A percentile compares a stretch with the other conserved stretches of the same genome.
These are phyloP conservation scores for Salix caprea DNA, from an alignment of 345 rosid species.

Conservation along the genomic window DNA sequence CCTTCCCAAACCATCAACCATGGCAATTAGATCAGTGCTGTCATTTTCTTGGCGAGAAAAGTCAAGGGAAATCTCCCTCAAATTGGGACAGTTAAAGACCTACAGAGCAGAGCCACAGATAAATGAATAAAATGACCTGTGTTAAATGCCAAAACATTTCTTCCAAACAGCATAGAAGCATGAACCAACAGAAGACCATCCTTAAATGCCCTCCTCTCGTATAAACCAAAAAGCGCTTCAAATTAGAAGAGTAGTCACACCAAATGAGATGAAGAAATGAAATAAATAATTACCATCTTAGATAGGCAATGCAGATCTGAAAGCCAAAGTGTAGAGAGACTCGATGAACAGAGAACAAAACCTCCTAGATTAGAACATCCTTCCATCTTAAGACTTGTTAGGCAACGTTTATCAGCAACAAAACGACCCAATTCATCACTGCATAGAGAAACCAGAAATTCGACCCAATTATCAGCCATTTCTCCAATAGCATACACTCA, in stretches of 20 bases:
- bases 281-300: slow-evolving; percentile 55
- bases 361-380: slow-evolving; percentile 89
- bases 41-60: slow-evolving; percentile 81
- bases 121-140: not conserved
- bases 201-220: not conserved
- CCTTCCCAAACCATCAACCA: slow-evolving; percentile 75
- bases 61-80: slow-evolving; percentile 75
- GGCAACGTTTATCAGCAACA: slow-evolving; percentile 88
- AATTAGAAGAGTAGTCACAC: not conserved
- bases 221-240: not conserved
- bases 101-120: slow-evolving; percentile 13
- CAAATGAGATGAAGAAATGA: not conserved
- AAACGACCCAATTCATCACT: slow-evolving; percentile 92
- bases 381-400: slow-evolving; percentile 81
- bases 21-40: slow-evolving; percentile 57
- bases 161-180: not conserved
- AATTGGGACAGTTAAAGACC: slow-evolving; percentile 80
- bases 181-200: not conserved
- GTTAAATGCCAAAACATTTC: not conserved
- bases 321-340: slow-evolving; percentile 86
- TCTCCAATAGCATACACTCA: not conserved
- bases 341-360: slow-evolving; percentile 67
- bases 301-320: slow-evolving; percentile 70
- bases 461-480: slow-evolving; percentile 1
- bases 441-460: slow-evolving; percentile 20